Base-by-base conservation (phyloP, 805 yeast species). In the Sugiyamaella lignohabitans region DNA sequence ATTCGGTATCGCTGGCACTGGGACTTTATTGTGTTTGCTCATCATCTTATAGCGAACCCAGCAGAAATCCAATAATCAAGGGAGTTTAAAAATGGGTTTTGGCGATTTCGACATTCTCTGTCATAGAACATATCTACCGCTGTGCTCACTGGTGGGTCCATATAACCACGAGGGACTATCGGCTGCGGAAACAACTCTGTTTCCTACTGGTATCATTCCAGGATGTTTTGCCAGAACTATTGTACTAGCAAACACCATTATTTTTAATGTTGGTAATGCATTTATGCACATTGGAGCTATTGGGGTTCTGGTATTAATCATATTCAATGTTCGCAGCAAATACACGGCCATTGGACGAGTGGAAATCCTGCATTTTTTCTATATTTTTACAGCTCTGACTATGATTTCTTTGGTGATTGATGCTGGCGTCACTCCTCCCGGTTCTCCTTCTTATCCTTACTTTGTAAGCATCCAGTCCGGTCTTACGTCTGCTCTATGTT, bases 291-390 rank as follows among this genome's bases (percentile, higher is more conserved):
- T 91, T 44, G 87, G 84, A 1, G 79, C 87, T 0, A 66, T 93
- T 29, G 66, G 75, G 4, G 74, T 87, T 37, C 53, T 84, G 32
- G 69, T 82, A 42, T 74, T 87, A 56, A 84, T 89, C 46, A 71
- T 88, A 10, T 85, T 81, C 69, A 82, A 84, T 56, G 79, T 89
- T 38, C 73, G 89, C 61, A 71, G 82, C 49, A 87, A 91, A 69
- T 89, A 86, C 62, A 93, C 98, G 0, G 97, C 98, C 10, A 89
- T 93, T 49, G 98, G 97, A 3, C 74, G 98, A 51, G 72, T 79
- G 10, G 98, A 93, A 61, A 84, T 88, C 80, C 65, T 87, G 45
- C 78, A 76, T 54, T 82, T 85, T 59, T 82, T 80, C 64, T 79
- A 82, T 64, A 58, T 78, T 37, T 72, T 74, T 51, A 68, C 82